These are phyloP conservation scores for Thermothelomyces thermophilus DNA, from an alignment of 2,329 filamentous ascomycete species.

Conservation along the genomic window DNA sequence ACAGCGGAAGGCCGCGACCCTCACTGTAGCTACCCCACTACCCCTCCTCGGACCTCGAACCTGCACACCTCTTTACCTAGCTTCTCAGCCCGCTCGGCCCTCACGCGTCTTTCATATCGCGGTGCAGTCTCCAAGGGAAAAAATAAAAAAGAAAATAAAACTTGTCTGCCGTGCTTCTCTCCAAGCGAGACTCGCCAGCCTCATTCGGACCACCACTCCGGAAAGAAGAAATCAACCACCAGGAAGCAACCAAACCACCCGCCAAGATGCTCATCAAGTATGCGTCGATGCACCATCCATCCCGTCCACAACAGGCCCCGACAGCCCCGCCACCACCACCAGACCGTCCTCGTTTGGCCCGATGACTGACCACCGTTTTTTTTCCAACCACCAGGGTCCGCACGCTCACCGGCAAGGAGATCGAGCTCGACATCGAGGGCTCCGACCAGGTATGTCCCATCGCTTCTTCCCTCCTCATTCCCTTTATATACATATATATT, in stretches of 20 bases:
- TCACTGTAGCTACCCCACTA: slow-evolving; percentile 8
- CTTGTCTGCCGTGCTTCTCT: too few relatives aligned
- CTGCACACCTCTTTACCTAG: background rate
- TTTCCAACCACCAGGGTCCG: slow-evolving; percentile 62
- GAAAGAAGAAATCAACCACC: too few relatives aligned
- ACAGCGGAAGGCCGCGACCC: background rate
- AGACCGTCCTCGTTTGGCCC: background rate
- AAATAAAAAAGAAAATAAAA: too few relatives aligned
- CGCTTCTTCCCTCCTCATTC: background rate
- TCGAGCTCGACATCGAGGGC: slow-evolving; percentile 93
- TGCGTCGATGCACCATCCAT: slow-evolving; percentile 15
- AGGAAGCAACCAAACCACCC: background rate
- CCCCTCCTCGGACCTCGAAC: slow-evolving; percentile 1
- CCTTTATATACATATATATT: too few relatives aligned
- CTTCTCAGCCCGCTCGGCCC: background rate
- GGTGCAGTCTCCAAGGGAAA: too few relatives aligned
- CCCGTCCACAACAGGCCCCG: too few relatives aligned
- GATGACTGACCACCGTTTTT: background rate
- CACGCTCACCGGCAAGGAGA: slow-evolving; percentile 97
- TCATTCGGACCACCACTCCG: too few relatives aligned
- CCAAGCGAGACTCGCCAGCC: too few relatives aligned
- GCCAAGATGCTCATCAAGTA: slow-evolving; percentile 48
- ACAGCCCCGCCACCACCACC: background rate
- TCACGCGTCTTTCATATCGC: background rate
- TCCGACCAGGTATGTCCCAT: slow-evolving; percentile 71